phyloP scores from a whole-genome alignment of 768 basidiomycete species.

The Tubosaeta sp. region DNA sequence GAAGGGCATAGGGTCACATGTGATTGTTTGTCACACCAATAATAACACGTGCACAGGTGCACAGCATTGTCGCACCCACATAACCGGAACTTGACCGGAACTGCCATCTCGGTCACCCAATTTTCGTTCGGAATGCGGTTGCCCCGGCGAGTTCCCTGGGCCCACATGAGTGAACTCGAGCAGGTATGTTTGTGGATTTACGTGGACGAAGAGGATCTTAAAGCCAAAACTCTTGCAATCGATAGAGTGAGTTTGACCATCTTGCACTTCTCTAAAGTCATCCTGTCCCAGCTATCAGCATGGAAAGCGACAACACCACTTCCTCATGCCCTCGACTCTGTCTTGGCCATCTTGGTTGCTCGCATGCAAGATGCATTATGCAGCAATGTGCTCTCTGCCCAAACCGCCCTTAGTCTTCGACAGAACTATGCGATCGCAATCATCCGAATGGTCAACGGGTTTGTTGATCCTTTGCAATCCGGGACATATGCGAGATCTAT shows the following conservation, averaged over 20 bases:
- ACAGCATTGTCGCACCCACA: neutral
- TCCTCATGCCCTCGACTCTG: slow-evolving; percentile 80
- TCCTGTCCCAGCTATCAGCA: slow-evolving; percentile 56
- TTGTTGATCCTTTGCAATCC: slow-evolving; percentile 91
- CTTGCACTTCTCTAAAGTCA: slow-evolving; percentile 4
- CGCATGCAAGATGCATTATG: slow-evolving; percentile 49
- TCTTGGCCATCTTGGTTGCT: slow-evolving; percentile 57
- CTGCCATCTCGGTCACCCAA: neutral
- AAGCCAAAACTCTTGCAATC: slow-evolving; percentile 55
- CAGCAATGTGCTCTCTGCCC: slow-evolving; percentile 14
- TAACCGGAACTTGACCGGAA: too few species aligned
- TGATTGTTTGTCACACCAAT: neutral
- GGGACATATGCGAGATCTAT: slow-evolving; percentile 91
- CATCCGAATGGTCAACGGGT: slow-evolving; percentile 87
- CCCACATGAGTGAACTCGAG: slow-evolving; percentile 62
- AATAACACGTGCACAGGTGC: neutral
- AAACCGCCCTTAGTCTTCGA: slow-evolving; percentile 50
- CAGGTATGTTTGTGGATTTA: slow-evolving; percentile 76
- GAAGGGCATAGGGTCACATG: too few species aligned
- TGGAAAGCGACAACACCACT: slow-evolving; percentile 72
- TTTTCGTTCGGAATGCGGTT: slow-evolving; percentile 47
- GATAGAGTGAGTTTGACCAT: slow-evolving; percentile 50
- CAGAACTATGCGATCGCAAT: slow-evolving; percentile 79
- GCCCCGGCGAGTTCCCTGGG: slow-evolving; percentile 81
- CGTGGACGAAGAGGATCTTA: slow-evolving; percentile 53